Evolutionary conservation across 1,139 yeast genomes (phyloP).

Genomic region (Candida tropicalis): DNA sequence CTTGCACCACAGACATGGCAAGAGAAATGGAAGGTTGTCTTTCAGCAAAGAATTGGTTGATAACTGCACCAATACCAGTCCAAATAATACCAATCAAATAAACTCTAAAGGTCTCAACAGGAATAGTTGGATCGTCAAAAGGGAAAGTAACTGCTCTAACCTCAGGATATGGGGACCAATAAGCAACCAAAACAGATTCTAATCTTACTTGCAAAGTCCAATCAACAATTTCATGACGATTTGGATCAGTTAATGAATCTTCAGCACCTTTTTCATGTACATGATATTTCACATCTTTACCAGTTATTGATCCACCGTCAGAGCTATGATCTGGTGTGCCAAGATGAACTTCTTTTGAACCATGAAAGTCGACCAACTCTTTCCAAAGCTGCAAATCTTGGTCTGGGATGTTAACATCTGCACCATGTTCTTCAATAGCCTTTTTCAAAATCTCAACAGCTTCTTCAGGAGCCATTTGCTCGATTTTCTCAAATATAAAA

Average conservation of each 20-base stretch:
- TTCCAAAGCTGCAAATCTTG: slow-evolving; percentile 10
- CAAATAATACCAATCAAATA: slow-evolving; percentile 56
- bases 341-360: not conserved
- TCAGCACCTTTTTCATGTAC: not conserved
- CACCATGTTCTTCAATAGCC: slow-evolving; percentile 21
- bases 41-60: slow-evolving; percentile 59
- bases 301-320: not conserved
- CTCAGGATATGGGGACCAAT: slow-evolving; percentile 65
- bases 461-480: slow-evolving; percentile 23
- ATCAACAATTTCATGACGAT: slow-evolving; percentile 15
- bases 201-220: slow-evolving; percentile 35
- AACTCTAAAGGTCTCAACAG: slow-evolving; percentile 60
- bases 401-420: slow-evolving; percentile 21
- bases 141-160: slow-evolving; percentile 62
- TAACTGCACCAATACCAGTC: slow-evolving; percentile 52
- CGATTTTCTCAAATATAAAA: slow-evolving; percentile 34
- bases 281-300: not conserved
- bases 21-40: slow-evolving; percentile 56
- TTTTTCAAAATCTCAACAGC: slow-evolving; percentile 24
- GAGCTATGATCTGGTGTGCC: not conserved
- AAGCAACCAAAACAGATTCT: slow-evolving; percentile 50
- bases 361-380: slow-evolving; percentile 7
- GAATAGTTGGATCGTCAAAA: slow-evolving; percentile 50
- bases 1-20: slow-evolving; percentile 35
- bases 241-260: not conserved